phyloP scores from a whole-genome alignment of 169 alveolate species.

The Plasmodium knowlesi region DNA sequence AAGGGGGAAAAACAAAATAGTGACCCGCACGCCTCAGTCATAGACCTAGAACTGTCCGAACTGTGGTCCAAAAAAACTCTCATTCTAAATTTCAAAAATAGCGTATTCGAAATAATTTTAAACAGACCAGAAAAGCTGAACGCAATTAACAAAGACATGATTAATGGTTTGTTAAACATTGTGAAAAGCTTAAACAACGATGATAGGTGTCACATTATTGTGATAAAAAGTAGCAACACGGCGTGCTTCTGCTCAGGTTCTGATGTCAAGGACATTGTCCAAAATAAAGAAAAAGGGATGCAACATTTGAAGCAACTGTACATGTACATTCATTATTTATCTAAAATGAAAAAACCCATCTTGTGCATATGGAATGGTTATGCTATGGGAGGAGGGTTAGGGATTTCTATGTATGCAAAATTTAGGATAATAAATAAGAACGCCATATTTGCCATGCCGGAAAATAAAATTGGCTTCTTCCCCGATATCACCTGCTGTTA shows the following conservation, averaged over 20 bases:
- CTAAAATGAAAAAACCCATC: conserved; percentile 35
- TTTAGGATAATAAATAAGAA: conserved; percentile 29
- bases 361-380: conserved; percentile 70
- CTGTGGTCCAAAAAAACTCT: conserved; percentile 61
- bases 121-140: conserved; percentile 65
- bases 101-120: conserved; percentile 50
- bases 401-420: conserved; percentile 62
- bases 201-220: conserved; percentile 44
- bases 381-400: conserved; percentile 74
- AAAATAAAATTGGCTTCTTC: conserved; percentile 69
- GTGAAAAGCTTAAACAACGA: conserved; percentile 55
- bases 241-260: conserved; percentile 59
- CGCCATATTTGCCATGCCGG: conserved; percentile 64
- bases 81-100: conserved; percentile 37
- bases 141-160: conserved; percentile 71
- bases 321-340: conserved; percentile 48
- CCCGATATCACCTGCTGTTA: conserved; percentile 52
- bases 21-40: not conserved
- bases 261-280: conserved; percentile 50
- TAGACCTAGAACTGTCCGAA: conserved; percentile 59
- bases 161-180: conserved; percentile 50
- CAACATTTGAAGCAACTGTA: conserved; percentile 54
- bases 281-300: conserved; percentile 65
- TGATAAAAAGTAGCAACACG: conserved; percentile 27
- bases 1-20: not conserved